Conservation (phyloP, 2,329 filamentous ascomycete species). For the Colletotrichum sp. region DNA sequence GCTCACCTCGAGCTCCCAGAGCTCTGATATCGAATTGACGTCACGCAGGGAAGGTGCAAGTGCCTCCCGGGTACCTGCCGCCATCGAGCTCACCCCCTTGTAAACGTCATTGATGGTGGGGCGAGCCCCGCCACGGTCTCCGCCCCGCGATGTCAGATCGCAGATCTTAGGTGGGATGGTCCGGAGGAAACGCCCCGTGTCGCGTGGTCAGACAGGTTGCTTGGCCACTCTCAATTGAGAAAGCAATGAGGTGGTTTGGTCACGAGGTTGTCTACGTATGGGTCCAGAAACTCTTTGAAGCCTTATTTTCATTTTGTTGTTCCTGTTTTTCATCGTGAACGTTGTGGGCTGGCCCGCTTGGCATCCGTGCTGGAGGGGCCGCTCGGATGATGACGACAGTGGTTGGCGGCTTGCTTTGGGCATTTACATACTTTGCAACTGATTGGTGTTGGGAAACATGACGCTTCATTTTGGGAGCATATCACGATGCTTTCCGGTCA, state of each 20-base stretch:
- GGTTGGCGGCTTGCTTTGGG: background rate
- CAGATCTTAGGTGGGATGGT: background rate
- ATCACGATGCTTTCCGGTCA: background rate
- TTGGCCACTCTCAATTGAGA: background rate
- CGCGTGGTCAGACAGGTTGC: background rate
- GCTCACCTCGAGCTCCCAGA: background rate
- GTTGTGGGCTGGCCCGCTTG: background rate
- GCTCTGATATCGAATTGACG: slow-evolving; percentile 1
- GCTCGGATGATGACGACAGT: background rate
- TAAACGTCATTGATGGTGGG: slow-evolving; percentile 4
- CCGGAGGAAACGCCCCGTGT: slow-evolving; percentile 12
- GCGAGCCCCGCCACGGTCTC: background rate
- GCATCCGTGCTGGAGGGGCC: background rate
- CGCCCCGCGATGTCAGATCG: slow-evolving; percentile 2
- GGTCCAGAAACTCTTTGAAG: background rate
- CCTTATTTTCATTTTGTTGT: background rate
- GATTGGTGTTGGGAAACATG: background rate
- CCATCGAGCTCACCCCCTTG: background rate
- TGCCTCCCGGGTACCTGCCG: background rate
- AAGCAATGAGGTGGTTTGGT: background rate
- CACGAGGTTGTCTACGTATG: background rate
- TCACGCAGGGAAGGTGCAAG: background rate
- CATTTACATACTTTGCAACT: background rate
- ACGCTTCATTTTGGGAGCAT: background rate
- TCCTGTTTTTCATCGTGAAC: background rate